phyloP scores from a whole-genome alignment of 2,329 filamentous ascomycete genomes.

The Macrophomina pseudophaseolina region DNA sequence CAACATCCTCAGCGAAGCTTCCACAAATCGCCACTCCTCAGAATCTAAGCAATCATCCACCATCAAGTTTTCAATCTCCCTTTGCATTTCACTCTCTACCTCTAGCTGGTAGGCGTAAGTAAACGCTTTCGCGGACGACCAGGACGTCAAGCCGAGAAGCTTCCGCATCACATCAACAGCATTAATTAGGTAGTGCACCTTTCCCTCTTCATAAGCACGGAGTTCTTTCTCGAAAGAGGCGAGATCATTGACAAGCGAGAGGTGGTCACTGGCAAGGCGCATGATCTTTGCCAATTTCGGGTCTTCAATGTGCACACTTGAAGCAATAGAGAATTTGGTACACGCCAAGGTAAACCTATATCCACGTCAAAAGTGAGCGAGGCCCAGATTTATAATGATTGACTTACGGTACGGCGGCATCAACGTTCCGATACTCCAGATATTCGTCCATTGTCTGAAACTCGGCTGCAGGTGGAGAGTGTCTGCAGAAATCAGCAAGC shows the following conservation, averaged over 20 bases:
- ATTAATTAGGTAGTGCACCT: neutral
- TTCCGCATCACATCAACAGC: neutral
- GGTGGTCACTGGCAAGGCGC: neutral
- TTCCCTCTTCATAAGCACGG: neutral
- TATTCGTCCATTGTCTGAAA: conserved; percentile 1
- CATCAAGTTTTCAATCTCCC: neutral
- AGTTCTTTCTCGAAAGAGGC: conserved; percentile 8
- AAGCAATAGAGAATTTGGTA: neutral
- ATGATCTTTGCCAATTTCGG: neutral
- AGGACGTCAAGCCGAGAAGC: neutral
- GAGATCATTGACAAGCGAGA: neutral
- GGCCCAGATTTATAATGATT: neutral
- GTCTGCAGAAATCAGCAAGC: neutral
- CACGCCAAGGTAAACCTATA: neutral
- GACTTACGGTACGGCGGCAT: conserved; percentile 1
- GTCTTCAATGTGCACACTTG: neutral
- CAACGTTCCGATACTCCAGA: neutral
- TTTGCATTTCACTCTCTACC: neutral
- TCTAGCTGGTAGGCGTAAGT: neutral
- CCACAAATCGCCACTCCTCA: neutral
- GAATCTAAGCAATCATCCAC: neutral
- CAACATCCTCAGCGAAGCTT: neutral
- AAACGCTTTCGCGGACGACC: neutral
- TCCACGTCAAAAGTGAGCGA: neutral
- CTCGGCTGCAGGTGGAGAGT: neutral